Percentiles rank a stretch among this genome's conserved stretches.
These are phyloP conservation scores for Tardiomyces depauwii DNA, from an alignment of 1,139 yeast species.

Conservation along the genomic window DNA sequence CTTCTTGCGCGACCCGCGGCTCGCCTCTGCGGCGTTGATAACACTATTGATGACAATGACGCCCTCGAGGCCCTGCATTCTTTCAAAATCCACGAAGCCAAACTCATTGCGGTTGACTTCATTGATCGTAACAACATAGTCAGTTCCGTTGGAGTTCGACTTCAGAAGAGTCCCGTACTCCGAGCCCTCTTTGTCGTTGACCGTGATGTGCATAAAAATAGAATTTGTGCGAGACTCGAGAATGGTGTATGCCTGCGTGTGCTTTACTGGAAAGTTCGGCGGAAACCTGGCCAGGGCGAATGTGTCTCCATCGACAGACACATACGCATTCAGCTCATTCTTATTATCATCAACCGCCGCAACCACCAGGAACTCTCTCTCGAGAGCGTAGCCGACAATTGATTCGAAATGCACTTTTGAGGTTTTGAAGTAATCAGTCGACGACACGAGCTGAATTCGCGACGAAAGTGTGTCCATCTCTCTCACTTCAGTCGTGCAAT, in stretches of 20 bases:
- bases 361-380: slow-evolving; percentile 57
- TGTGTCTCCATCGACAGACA: slow-evolving; percentile 68
- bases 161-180: slow-evolving; percentile 81
- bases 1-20: slow-evolving; percentile 33
- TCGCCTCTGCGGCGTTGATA: slow-evolving; percentile 35
- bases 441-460: slow-evolving; percentile 33
- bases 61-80: slow-evolving; percentile 82
- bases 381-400: slow-evolving; percentile 55
- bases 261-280: slow-evolving; percentile 45
- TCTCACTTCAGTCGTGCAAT: background rate
- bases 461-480: background rate
- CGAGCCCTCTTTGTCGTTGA: slow-evolving; percentile 35
- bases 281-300: slow-evolving; percentile 84
- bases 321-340: slow-evolving; percentile 44
- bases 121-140: slow-evolving; percentile 65
- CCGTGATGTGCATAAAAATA: slow-evolving; percentile 74
- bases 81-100: slow-evolving; percentile 87
- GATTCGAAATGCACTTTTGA: slow-evolving; percentile 34
- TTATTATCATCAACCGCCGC: slow-evolving; percentile 40
- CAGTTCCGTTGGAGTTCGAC: slow-evolving; percentile 91
- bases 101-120: slow-evolving; percentile 58
- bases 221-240: slow-evolving; percentile 68
- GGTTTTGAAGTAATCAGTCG: slow-evolving; percentile 41
- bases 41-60: slow-evolving; percentile 67
- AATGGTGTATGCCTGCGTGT: slow-evolving; percentile 75